Evolutionary conservation across 768 basidiomycete genomes (phyloP).

Genomic region (Asterophora lycoperdoides): DNA sequence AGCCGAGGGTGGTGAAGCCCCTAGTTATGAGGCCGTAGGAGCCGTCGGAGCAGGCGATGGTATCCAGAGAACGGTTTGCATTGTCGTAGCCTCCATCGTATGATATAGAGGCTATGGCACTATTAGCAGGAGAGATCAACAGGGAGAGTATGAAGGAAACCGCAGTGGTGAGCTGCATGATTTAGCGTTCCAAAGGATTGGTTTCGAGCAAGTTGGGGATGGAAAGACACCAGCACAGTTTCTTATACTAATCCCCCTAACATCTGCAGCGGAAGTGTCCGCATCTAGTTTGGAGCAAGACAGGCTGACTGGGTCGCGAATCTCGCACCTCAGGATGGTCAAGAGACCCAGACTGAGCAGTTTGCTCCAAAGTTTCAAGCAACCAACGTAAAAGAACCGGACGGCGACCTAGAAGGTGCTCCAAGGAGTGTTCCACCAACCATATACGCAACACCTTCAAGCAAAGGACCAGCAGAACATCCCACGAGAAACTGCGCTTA

Average conservation of each 20-base stretch:
- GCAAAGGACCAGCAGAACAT: too few species aligned
- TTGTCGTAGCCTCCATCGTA: constrained; percentile 42
- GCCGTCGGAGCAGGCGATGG: constrained; percentile 49
- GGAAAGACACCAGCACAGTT: too few species aligned
- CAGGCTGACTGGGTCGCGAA: not conserved
- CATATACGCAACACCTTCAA: too few species aligned
- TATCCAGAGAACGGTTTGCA: constrained; percentile 24
- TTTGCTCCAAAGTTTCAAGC: not conserved
- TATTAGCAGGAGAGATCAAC: constrained; percentile 4
- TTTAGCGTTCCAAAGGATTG: not conserved
- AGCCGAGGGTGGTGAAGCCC: constrained; percentile 38
- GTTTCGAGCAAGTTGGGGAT: not conserved
- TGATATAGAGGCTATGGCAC: constrained; percentile 13
- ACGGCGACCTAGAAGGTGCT: not conserved
- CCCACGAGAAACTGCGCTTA: not conserved
- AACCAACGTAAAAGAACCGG: not conserved
- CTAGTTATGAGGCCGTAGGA: constrained; percentile 37
- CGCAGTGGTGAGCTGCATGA: constrained; percentile 31
- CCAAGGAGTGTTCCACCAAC: not conserved
- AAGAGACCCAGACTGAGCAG: not conserved
- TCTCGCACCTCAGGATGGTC: not conserved
- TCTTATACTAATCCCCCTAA: not conserved
- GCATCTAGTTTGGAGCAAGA: not conserved
- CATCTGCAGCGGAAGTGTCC: not conserved
- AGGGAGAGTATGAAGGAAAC: constrained; percentile 20